Evolutionary conservation across 331 rosid species (phyloP).

Genomic region (Cucumis variabilis): DNA sequence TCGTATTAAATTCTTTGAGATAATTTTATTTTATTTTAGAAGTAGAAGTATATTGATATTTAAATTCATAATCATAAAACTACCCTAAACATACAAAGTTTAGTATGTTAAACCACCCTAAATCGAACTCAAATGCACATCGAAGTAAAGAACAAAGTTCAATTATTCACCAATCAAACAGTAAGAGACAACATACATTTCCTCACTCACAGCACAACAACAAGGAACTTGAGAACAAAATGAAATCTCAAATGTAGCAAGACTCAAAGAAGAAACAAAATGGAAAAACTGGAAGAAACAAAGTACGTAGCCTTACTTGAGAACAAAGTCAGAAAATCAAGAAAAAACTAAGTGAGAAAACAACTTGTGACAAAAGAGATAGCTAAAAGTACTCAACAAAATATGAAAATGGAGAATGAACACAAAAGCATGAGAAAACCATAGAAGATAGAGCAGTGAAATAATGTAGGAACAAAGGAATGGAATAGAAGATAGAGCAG

Average conservation of each 20-base stretch:
- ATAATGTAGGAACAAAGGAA: too few species aligned
- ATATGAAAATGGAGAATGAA: too few species aligned
- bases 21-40: too few species aligned
- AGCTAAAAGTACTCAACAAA: neutral
- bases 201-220: neutral
- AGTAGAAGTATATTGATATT: too few species aligned
- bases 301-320: slow-evolving; percentile 2
- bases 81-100: too few species aligned
- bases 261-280: slow-evolving; percentile 17
- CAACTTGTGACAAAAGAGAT: neutral
- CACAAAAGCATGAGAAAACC: too few species aligned
- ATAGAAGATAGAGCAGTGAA: too few species aligned
- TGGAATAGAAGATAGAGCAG: too few species aligned
- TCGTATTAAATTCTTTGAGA: too few species aligned
- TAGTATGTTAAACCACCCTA: neutral
- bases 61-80: too few species aligned
- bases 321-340: neutral
- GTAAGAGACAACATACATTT: neutral
- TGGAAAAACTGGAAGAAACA: neutral
- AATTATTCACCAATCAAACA: slow-evolving; percentile 1
- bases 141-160: neutral
- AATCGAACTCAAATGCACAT: neutral
- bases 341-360: neutral
- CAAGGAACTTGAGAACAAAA: slow-evolving; percentile 16
- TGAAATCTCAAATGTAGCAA: slow-evolving; percentile 30